These are phyloP conservation scores for Voacanga thouarsii DNA, from an alignment of 257 asterid species.

Conservation along the genomic window DNA sequence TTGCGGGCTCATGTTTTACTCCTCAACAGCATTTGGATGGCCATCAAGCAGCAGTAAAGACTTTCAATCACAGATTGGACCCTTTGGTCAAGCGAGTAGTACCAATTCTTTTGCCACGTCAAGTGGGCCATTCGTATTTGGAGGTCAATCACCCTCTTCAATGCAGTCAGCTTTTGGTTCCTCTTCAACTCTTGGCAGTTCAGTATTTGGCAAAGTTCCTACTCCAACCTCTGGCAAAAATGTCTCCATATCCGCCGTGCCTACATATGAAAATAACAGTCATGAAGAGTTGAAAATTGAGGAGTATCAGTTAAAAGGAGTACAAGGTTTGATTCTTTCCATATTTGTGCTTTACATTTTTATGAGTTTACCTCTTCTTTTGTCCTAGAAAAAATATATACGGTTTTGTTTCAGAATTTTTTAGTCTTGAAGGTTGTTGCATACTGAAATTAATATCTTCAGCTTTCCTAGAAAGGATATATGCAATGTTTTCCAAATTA, in stretches of 20 bases:
- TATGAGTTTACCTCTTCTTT: not conserved
- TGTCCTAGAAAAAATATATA: not conserved
- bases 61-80: no score
- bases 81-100: no score
- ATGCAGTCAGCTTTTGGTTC: not conserved
- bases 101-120: not conserved
- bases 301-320: constrained; percentile 55
- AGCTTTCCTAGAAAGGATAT: not conserved
- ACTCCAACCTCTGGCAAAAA: constrained; percentile 16
- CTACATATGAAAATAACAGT: constrained; percentile 53
- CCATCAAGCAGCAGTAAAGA: no score
- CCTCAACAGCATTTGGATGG: no score
- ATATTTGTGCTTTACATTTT: not conserved
- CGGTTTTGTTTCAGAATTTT: not conserved
- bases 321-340: constrained; percentile 43
- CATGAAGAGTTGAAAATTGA: constrained; percentile 86
- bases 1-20: no score
- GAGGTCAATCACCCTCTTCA: not conserved
- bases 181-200: not conserved
- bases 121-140: not conserved
- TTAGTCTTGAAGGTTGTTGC: not conserved
- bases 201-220: not conserved
- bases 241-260: constrained; percentile 78
- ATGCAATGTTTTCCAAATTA: no score
- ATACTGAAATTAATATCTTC: no score